Conservation (phyloP, 1,284 basidiomycete species). For the Inonotus obliquus region DNA sequence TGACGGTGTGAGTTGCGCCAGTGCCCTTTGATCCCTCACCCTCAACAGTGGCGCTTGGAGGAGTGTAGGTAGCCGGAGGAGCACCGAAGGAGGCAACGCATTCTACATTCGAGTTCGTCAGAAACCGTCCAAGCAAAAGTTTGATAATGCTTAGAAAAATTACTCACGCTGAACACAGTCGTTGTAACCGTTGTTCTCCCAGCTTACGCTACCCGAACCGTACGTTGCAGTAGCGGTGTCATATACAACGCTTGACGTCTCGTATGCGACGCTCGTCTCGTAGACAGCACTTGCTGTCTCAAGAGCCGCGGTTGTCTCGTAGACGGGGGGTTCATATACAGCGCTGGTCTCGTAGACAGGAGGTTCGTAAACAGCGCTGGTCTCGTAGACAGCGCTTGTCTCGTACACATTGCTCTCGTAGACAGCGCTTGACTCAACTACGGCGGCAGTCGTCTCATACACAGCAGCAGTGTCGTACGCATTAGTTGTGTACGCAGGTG, state of each 20-base stretch:
- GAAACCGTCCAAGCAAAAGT: constrained; percentile 2
- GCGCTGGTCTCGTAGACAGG: constrained; percentile 23
- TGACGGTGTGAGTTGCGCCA: constrained; percentile 65
- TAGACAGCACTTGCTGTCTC: constrained; percentile 22
- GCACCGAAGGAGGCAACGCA: constrained; percentile 56
- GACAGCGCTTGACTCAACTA: neutral
- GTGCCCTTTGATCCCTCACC: constrained; percentile 17
- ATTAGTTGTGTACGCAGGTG: constrained; percentile 28
- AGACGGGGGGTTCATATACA: constrained; percentile 21
- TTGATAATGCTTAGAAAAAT: neutral
- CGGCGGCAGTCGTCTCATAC: too few species aligned
- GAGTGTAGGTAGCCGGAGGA: constrained; percentile 36
- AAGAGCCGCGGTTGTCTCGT: constrained; percentile 20
- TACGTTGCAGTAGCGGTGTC: constrained; percentile 39
- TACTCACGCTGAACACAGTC: constrained; percentile 66
- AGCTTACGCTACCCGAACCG: constrained; percentile 61
- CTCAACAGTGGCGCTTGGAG: constrained; percentile 31
- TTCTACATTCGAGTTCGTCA: constrained; percentile 36
- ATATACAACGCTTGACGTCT: constrained; percentile 20
- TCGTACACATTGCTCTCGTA: neutral
- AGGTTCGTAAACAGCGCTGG: constrained; percentile 14
- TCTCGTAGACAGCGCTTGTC: neutral
- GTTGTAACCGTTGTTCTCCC: constrained; percentile 55
- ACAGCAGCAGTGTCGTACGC: constrained; percentile 21
- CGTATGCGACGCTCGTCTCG: constrained; percentile 26